Percentiles rank a stretch among this genome's conserved stretches.
phyloP scores from a whole-genome alignment of 495 filamentous ascomycete species.

The Friedmanniomyces simplex region DNA sequence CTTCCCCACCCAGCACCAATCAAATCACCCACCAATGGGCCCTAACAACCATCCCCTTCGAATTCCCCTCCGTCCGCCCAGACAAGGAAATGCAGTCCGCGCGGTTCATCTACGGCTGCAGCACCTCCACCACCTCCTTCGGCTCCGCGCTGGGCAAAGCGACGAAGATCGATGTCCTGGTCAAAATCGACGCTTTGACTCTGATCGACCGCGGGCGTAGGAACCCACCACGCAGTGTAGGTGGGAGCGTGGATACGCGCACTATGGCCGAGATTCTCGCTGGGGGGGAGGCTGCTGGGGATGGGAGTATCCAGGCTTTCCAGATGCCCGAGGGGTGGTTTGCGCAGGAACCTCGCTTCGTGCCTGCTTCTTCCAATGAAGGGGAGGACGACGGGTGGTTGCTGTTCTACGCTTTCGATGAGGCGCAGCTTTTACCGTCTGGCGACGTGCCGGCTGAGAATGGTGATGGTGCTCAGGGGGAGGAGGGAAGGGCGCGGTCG shows the following conservation, averaged over 20 bases:
- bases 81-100: slow-evolving; percentile 43
- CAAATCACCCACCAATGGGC: slow-evolving; percentile 50
- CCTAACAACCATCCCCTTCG: slow-evolving; percentile 49
- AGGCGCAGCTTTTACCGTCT: slow-evolving; percentile 38
- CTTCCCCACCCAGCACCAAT: not conserved
- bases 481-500: slow-evolving; percentile 29
- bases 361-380: slow-evolving; percentile 35
- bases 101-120: slow-evolving; percentile 49
- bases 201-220: slow-evolving; percentile 38
- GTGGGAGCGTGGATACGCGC: slow-evolving; percentile 46
- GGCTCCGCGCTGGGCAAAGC: slow-evolving; percentile 42
- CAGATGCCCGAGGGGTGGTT: slow-evolving; percentile 46
- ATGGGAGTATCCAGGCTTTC: slow-evolving; percentile 46
- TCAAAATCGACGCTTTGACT: slow-evolving; percentile 43
- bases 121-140: slow-evolving; percentile 38
- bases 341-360: slow-evolving; percentile 55
- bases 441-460: slow-evolving; percentile 15
- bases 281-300: slow-evolving; percentile 31
- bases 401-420: slow-evolving; percentile 52
- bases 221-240: slow-evolving; percentile 38
- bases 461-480: too few relatives aligned
- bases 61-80: slow-evolving; percentile 48
- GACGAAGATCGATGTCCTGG: slow-evolving; percentile 50
- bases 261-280: slow-evolving; percentile 36
- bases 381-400: slow-evolving; percentile 51